Evolutionary conservation across 495 filamentous ascomycete species (phyloP).

Genomic region (Cercophora newfieldiana): DNA sequence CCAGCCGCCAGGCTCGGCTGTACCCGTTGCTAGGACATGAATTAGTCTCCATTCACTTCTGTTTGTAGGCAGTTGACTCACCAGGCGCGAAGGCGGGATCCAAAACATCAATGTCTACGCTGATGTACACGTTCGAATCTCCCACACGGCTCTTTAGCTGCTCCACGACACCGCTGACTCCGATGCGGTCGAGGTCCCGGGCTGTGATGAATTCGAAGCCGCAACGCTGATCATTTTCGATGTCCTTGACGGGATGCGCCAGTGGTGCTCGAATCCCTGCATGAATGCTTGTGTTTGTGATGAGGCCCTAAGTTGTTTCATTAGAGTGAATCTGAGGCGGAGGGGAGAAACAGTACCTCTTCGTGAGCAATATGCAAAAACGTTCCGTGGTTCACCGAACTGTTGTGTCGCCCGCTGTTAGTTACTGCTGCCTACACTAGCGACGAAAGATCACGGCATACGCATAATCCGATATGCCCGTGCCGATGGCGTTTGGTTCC

Average conservation of each 20-base stretch:
- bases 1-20: slow-evolving; percentile 87
- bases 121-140: slow-evolving; percentile 74
- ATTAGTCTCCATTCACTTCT: slow-evolving; percentile 25
- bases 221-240: slow-evolving; percentile 80
- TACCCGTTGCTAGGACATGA: slow-evolving; percentile 72
- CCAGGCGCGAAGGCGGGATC: slow-evolving; percentile 66
- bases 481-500: slow-evolving; percentile 60
- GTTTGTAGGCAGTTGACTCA: slow-evolving; percentile 20
- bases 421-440: neutral
- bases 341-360: slow-evolving; percentile 53
- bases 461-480: slow-evolving; percentile 44
- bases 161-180: slow-evolving; percentile 68
- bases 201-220: slow-evolving; percentile 83
- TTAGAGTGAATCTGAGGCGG: slow-evolving; percentile 22
- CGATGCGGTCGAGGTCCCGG: slow-evolving; percentile 76
- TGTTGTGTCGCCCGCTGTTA: slow-evolving; percentile 25
- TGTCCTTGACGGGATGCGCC: slow-evolving; percentile 64
- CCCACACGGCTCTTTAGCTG: slow-evolving; percentile 75
- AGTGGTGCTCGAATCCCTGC: slow-evolving; percentile 81
- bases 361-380: slow-evolving; percentile 52
- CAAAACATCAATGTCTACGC: slow-evolving; percentile 85
- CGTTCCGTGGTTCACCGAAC: slow-evolving; percentile 82
- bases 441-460: slow-evolving; percentile 21
- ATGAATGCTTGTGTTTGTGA: slow-evolving; percentile 82
- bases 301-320: slow-evolving; percentile 59